phyloP scores from a whole-genome alignment of 169 alveolate species.

The Theileria orientalis region DNA sequence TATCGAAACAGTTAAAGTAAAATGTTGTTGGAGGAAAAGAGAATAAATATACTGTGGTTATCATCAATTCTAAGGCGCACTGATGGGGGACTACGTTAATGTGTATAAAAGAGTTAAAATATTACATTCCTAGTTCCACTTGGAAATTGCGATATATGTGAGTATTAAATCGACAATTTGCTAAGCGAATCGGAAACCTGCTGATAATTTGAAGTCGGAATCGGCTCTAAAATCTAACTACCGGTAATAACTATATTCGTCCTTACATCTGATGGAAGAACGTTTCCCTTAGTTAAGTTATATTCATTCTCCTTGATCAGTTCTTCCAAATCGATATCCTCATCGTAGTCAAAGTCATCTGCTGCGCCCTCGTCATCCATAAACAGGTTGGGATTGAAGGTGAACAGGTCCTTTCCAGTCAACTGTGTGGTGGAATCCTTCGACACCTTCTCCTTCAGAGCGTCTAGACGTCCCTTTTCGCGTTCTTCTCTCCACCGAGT shows the following conservation, averaged over 20 bases:
- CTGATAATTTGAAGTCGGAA: background rate
- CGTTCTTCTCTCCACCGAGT: conserved; percentile 53
- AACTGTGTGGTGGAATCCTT: conserved; percentile 50
- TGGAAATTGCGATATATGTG: background rate
- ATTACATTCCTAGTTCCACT: background rate
- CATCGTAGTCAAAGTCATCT: conserved; percentile 64
- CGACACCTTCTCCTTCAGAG: conserved; percentile 48
- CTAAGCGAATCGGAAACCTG: background rate
- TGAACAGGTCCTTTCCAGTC: conserved; percentile 67
- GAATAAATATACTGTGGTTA: too few relatives aligned
- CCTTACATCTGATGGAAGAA: conserved; percentile 42
- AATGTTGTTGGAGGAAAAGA: background rate
- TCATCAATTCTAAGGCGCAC: too few relatives aligned
- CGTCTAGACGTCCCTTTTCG: conserved; percentile 51
- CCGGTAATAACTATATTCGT: background rate
- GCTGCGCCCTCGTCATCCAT: conserved; percentile 72
- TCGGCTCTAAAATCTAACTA: background rate
- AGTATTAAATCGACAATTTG: background rate
- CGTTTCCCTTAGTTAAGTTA: conserved; percentile 45
- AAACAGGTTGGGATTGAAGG: conserved; percentile 65
- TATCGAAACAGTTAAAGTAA: background rate
- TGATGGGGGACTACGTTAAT: too few relatives aligned
- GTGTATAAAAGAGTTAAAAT: background rate
- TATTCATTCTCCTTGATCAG: conserved; percentile 49
- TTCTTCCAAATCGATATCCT: conserved; percentile 57